Conservation (phyloP, 2,329 filamentous ascomycete species). For the Neonectria punicea region DNA sequence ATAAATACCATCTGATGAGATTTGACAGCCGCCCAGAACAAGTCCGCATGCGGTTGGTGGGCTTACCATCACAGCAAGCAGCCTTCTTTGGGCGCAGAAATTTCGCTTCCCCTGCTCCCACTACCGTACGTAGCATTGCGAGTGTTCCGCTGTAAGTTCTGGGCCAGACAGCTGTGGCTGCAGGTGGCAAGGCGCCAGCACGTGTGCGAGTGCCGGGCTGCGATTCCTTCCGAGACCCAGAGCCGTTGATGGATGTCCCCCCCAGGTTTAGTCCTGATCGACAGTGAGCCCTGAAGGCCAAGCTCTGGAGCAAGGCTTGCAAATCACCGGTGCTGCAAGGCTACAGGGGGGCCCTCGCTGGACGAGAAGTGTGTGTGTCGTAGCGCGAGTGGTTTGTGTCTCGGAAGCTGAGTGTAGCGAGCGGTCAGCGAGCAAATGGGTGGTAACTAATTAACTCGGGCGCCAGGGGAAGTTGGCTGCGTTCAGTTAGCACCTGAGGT, state of each 20-base stretch:
- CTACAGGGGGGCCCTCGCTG: conserved; percentile 6
- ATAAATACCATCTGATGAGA: not conserved
- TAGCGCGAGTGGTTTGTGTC: conserved; percentile 14
- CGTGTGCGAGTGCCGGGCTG: not conserved
- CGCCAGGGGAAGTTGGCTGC: not conserved
- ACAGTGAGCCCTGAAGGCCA: not conserved
- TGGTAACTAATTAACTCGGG: not conserved
- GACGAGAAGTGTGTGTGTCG: not conserved
- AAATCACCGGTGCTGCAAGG: conserved; percentile 2
- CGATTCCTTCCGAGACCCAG: not conserved
- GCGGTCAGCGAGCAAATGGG: conserved; percentile 9
- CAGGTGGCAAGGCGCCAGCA: conserved; percentile 12
- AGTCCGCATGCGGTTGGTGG: not conserved
- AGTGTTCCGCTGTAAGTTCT: not conserved
- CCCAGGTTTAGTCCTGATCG: conserved; percentile 6
- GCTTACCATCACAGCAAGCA: not conserved
- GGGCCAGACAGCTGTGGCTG: conserved; percentile 7
- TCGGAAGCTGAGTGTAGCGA: conserved; percentile 15
- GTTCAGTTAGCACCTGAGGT: conserved; percentile 5
- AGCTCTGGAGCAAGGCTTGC: conserved; percentile 11
- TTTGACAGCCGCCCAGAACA: not conserved
- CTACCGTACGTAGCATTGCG: not conserved
- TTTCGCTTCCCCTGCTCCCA: not conserved
- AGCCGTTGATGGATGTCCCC: not conserved
- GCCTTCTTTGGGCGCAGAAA: not conserved